phyloP scores from a whole-genome alignment of 2,329 filamentous ascomycete genomes.

The Aspergillus fischeri region DNA sequence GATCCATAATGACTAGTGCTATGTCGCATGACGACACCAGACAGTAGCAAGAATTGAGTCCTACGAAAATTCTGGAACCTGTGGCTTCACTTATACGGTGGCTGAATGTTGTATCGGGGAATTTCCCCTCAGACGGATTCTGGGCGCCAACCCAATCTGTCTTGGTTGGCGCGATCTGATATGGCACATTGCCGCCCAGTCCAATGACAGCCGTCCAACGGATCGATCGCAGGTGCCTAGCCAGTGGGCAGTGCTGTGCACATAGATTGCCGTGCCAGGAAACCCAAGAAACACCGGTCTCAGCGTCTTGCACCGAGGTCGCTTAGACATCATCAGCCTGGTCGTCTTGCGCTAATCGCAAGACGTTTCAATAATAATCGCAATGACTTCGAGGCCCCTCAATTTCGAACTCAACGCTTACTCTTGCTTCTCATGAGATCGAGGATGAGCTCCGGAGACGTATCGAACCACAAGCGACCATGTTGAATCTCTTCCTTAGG shows the following conservation, averaged over 20 bases:
- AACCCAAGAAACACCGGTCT: not conserved
- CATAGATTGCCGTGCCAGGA: not conserved
- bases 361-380: not conserved
- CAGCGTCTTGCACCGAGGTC: not conserved
- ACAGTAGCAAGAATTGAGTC: not conserved
- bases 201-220: not conserved
- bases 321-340: not conserved
- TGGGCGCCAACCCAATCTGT: constrained; percentile 3
- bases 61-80: not conserved
- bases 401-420: not conserved
- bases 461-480: constrained; percentile 2
- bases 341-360: not conserved
- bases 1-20: not conserved
- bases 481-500: constrained; percentile 37
- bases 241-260: not conserved
- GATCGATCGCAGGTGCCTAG: not conserved
- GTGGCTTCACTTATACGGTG: not conserved
- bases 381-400: not conserved
- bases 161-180: not conserved
- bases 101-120: constrained; percentile 1
- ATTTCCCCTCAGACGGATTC: constrained; percentile 2
- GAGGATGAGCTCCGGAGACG: not conserved
- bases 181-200: not conserved
- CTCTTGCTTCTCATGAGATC: not conserved
- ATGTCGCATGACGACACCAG: not conserved